phyloP scores from a whole-genome alignment of 2,329 filamentous ascomycete genomes.

The Didymella segeticola region DNA sequence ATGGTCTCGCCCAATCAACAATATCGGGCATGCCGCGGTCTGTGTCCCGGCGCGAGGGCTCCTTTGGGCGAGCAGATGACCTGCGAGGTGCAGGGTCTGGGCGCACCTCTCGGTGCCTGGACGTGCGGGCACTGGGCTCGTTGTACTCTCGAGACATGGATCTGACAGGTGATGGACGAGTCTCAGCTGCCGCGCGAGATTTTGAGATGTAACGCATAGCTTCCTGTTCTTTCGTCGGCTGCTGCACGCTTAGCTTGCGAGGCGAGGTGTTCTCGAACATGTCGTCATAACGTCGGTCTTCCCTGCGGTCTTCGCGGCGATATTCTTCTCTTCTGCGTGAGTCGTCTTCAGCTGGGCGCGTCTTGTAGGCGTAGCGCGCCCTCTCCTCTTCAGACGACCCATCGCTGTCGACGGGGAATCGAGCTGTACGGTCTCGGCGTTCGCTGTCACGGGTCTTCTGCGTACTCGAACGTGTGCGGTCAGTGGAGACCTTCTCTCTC shows the following conservation, averaged over 20 bases:
- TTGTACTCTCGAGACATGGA: slow-evolving; percentile 43
- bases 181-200: slow-evolving; percentile 34
- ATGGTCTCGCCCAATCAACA: slow-evolving; percentile 42
- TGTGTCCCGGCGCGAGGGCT: slow-evolving; percentile 37
- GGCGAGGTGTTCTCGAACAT: slow-evolving; percentile 22
- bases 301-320: slow-evolving; percentile 23
- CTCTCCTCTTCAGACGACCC: slow-evolving; percentile 42
- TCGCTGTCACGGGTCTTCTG: slow-evolving; percentile 41
- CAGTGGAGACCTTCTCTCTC: slow-evolving; percentile 34
- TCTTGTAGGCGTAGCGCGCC: slow-evolving; percentile 38
- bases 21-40: slow-evolving; percentile 41
- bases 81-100: slow-evolving; percentile 38
- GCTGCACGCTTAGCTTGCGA: slow-evolving; percentile 37
- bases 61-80: slow-evolving; percentile 46
- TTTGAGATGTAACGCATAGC: slow-evolving; percentile 42
- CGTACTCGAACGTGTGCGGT: slow-evolving; percentile 51
- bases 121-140: slow-evolving; percentile 34
- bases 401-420: slow-evolving; percentile 46
- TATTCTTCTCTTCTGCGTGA: slow-evolving; percentile 18
- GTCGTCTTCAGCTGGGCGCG: slow-evolving; percentile 32
- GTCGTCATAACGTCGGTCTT: slow-evolving; percentile 25
- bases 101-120: slow-evolving; percentile 35
- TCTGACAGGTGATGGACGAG: slow-evolving; percentile 36
- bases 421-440: slow-evolving; percentile 50
- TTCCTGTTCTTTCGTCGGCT: slow-evolving; percentile 20